Percentiles rank a stretch among this genome's conserved stretches.
phyloP scores from a whole-genome alignment of 179 eudicot species.

The Corrigiola litoralis region DNA sequence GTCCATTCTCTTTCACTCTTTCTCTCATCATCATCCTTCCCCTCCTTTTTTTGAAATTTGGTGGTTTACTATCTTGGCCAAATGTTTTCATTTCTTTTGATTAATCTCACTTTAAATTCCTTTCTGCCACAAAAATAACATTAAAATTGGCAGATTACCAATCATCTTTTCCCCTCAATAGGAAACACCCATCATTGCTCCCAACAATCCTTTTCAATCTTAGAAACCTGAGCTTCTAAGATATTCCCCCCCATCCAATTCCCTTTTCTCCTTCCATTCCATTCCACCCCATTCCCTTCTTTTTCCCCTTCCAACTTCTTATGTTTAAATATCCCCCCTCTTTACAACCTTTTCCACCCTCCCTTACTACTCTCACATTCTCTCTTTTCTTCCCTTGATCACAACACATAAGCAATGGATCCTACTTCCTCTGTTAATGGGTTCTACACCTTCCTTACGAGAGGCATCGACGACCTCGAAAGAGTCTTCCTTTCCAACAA shows the following conservation, averaged over 20 bases:
- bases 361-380: neutral
- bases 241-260: conserved; percentile 31
- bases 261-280: conserved; percentile 2
- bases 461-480: conserved; percentile 89
- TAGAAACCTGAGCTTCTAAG: conserved; percentile 59
- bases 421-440: conserved; percentile 87
- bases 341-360: conserved; percentile 25
- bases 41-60: neutral
- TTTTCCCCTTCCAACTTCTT: neutral
- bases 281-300: neutral
- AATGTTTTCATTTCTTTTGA: neutral
- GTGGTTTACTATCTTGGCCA: neutral
- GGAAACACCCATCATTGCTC: conserved; percentile 85
- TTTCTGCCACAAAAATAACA: conserved; percentile 46
- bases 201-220: conserved; percentile 73
- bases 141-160: conserved; percentile 72
- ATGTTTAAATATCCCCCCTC: conserved; percentile 27
- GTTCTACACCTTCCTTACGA: conserved; percentile 68
- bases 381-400: neutral
- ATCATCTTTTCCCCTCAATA: conserved; percentile 89
- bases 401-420: conserved; percentile 36
- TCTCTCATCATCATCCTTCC: conserved; percentile 15
- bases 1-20: conserved; percentile 20
- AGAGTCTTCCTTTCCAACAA: conserved; percentile 55
- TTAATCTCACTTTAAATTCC: conserved; percentile 12